Evolutionary conservation across 805 yeast genomes (phyloP).

Genomic region (Wickerhamiella dianesei): DNA sequence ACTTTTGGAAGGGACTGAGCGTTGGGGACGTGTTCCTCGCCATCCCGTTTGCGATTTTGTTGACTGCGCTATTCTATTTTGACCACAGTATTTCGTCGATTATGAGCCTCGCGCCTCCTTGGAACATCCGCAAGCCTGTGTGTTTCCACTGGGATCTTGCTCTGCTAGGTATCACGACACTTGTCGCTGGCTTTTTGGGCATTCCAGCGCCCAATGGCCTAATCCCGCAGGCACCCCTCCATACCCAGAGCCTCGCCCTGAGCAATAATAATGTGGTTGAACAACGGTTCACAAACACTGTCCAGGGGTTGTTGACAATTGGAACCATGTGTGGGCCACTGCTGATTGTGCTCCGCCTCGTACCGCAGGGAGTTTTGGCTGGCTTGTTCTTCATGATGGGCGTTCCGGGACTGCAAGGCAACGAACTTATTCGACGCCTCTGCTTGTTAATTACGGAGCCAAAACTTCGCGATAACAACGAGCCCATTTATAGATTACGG

Average conservation of each 20-base stretch:
- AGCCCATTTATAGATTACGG: conserved; percentile 26
- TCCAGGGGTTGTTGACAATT: conserved; percentile 71
- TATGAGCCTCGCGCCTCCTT: conserved; percentile 78
- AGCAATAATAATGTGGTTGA: conserved; percentile 47
- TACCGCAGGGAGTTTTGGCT: conserved; percentile 87
- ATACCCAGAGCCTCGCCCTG: conserved; percentile 53
- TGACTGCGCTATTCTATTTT: conserved; percentile 78
- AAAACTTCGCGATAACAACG: conserved; percentile 25
- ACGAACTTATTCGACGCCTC: conserved; percentile 49
- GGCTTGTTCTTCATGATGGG: conserved; percentile 95
- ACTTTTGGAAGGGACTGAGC: conserved; percentile 53
- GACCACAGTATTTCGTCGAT: conserved; percentile 91
- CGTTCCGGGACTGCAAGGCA: conserved; percentile 55
- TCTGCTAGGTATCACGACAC: conserved; percentile 73
- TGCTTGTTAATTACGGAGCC: conserved; percentile 50
- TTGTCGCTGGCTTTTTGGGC: conserved; percentile 75
- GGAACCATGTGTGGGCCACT: conserved; percentile 87
- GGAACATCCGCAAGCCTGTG: conserved; percentile 72
- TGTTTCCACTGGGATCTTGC: conserved; percentile 88
- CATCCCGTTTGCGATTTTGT: conserved; percentile 75
- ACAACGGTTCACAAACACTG: conserved; percentile 72
- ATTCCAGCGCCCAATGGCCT: conserved; percentile 94
- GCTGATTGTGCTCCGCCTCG: conserved; percentile 59
- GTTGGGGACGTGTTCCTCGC: conserved; percentile 78
- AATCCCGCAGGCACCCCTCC: conserved; percentile 94